Base-by-base conservation (phyloP, 306 rosid species). In the Castanospermum australe region DNA sequence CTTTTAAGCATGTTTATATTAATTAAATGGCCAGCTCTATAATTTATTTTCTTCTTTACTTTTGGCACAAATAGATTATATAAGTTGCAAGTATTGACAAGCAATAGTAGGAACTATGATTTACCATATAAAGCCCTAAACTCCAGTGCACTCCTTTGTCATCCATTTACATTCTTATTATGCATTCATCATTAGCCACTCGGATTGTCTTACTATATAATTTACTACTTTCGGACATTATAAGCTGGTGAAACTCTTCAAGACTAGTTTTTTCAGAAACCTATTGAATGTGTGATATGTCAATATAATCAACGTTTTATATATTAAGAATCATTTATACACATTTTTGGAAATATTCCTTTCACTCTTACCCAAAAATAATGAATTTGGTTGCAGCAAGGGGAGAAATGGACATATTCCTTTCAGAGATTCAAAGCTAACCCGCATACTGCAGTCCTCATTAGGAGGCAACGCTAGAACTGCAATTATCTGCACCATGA, bases 401-500 rank as follows among this genome's bases (percentile, higher is more conserved):
- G 99, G 98, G 67, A 86, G 94, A 90, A 91, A 84, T 81, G 95
- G 94, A 77, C 99, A 95, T 60, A 84, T 95, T 84, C 98, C 99
- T 74, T 95, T 87, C 82, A 90, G 99, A 89, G 99, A 95, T 86
- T 95, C 99, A 5, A 95, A 95, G 96, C 89, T 95, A 75, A 92
- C 99, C 82, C 97, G 98, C 72, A 92, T 95, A 71, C 84, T 95
- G 79, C 98, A 95, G 85, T 91, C 99, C 77, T 95, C 98, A 42
- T 87, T 95, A 81, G 98, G 91, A 71, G 99, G 97, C 82, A 92
- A 91, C 85, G 96, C 98, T 44, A 91, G 87, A 91, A 95, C 99
- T 85, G 98, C 99, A 77, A 87, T 95, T 75, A 91, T 95, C 71
- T 91, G 99, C 84, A 92, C 96, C 73, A 87, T 95, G 90, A 92